These are phyloP conservation scores for Aureoboletus auriporus DNA, from an alignment of 768 basidiomycete genomes.

Conservation along the genomic window DNA sequence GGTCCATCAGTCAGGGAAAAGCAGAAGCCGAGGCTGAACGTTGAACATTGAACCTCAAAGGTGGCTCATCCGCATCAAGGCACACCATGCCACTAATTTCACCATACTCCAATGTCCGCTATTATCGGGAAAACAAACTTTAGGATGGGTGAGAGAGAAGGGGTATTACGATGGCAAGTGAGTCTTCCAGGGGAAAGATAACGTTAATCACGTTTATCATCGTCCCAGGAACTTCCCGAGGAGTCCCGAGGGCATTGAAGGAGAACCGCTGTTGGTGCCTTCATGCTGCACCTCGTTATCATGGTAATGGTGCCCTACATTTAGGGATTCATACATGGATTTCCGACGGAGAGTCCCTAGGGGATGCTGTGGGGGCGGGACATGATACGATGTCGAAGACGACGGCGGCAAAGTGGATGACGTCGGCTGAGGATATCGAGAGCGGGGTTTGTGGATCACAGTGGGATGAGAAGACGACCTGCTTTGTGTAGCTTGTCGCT, in stretches of 20 bases:
- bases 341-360: slow-evolving; percentile 7
- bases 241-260: slow-evolving; percentile 9
- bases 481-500: not conserved
- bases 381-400: not conserved
- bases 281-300: not conserved
- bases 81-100: too few relatives aligned
- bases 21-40: too few relatives aligned
- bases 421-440: slow-evolving; percentile 13
- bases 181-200: too few relatives aligned
- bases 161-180: too few relatives aligned
- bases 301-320: slow-evolving; percentile 1
- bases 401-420: slow-evolving; percentile 33
- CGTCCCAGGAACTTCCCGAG: slow-evolving; percentile 23
- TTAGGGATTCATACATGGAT: slow-evolving; percentile 16
- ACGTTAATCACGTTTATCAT: not conserved
- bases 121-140: too few relatives aligned
- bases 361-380: not conserved
- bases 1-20: too few relatives aligned
- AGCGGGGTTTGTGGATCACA: slow-evolving; percentile 17
- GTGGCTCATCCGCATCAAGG: too few relatives aligned
- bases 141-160: too few relatives aligned
- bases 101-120: too few relatives aligned
- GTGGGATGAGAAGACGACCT: slow-evolving; percentile 9
- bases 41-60: too few relatives aligned
- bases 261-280: not conserved